These are phyloP conservation scores for Mariannaea elegans DNA, from an alignment of 2,329 filamentous ascomycete genomes.

Conservation along the genomic window DNA sequence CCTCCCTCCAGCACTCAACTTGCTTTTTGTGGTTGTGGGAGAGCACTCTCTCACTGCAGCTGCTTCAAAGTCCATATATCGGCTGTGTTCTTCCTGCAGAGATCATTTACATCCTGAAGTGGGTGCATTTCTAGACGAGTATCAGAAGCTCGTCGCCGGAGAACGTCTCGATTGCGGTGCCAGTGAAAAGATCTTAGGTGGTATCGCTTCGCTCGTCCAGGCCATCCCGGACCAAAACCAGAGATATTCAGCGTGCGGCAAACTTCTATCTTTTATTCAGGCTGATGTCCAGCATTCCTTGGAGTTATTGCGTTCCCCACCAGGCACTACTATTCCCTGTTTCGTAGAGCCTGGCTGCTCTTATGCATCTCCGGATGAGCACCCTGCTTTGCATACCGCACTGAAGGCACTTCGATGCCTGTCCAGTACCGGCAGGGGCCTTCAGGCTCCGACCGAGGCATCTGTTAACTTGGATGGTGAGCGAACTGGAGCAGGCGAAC, in stretches of 20 bases:
- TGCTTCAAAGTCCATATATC: slow-evolving; percentile 78
- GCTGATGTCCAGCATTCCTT: slow-evolving; percentile 56
- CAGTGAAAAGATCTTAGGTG: slow-evolving; percentile 78
- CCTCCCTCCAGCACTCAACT: slow-evolving; percentile 75
- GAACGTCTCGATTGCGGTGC: slow-evolving; percentile 69
- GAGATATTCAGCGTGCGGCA: slow-evolving; percentile 58
- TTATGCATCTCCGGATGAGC: slow-evolving; percentile 49
- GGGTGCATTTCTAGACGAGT: slow-evolving; percentile 75
- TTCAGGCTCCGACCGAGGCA: slow-evolving; percentile 73
- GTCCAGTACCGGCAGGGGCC: slow-evolving; percentile 73
- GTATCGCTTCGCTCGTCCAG: slow-evolving; percentile 79
- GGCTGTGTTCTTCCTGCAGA: slow-evolving; percentile 80
- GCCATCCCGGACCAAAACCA: slow-evolving; percentile 68
- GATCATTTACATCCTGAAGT: slow-evolving; percentile 73
- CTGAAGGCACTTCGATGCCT: slow-evolving; percentile 73
- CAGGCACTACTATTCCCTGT: slow-evolving; percentile 32
- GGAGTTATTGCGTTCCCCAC: slow-evolving; percentile 28
- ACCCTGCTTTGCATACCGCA: slow-evolving; percentile 57
- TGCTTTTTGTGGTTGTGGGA: slow-evolving; percentile 76
- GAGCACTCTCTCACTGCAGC: slow-evolving; percentile 69
- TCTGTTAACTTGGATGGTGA: slow-evolving; percentile 73
- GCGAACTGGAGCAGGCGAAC: background rate
- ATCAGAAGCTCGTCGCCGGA: slow-evolving; percentile 67
- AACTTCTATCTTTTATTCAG: slow-evolving; percentile 60
- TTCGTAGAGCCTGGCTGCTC: slow-evolving; percentile 35